phyloP scores from a whole-genome alignment of 495 filamentous ascomycete genomes.

The Pseudevernia furfuracea region DNA sequence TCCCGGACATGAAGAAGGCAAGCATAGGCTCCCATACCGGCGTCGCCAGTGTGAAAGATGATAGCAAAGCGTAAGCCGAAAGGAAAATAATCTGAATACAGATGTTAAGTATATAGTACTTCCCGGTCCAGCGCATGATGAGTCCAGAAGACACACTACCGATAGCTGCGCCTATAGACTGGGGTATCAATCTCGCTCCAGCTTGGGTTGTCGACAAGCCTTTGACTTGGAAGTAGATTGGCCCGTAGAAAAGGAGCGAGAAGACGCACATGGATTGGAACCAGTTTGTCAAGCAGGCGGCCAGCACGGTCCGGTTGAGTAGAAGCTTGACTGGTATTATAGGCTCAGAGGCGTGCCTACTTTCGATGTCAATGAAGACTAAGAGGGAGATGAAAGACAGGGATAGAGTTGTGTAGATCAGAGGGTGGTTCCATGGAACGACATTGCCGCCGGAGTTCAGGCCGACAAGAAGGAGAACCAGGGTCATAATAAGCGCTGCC shows the following conservation, averaged over 20 bases:
- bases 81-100: conserved; percentile 41
- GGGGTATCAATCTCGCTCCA: conserved; percentile 52
- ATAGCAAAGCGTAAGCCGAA: conserved; percentile 37
- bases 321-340: conserved; percentile 64
- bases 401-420: conserved; percentile 52
- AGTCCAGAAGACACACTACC: conserved; percentile 51
- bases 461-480: conserved; percentile 59
- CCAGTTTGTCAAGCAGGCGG: conserved; percentile 59
- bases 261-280: conserved; percentile 35
- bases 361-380: conserved; percentile 53
- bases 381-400: conserved; percentile 47
- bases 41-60: conserved; percentile 42
- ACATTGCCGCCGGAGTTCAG: conserved; percentile 67
- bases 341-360: conserved; percentile 50
- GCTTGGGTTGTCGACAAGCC: conserved; percentile 54
- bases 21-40: conserved; percentile 49
- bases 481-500: conserved; percentile 46
- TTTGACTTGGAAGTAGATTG: conserved; percentile 62
- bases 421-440: conserved; percentile 64
- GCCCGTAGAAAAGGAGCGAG: conserved; percentile 56
- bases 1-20: conserved; percentile 52
- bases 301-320: conserved; percentile 52
- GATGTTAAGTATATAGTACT: conserved; percentile 49
- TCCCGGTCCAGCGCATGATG: conserved; percentile 60
- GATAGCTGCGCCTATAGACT: conserved; percentile 48